Evolutionary conservation across 257 asterid genomes (phyloP), one percentile per base, ranked within the genome.

Genomic region (Fraxinus cuspidata): DNA sequence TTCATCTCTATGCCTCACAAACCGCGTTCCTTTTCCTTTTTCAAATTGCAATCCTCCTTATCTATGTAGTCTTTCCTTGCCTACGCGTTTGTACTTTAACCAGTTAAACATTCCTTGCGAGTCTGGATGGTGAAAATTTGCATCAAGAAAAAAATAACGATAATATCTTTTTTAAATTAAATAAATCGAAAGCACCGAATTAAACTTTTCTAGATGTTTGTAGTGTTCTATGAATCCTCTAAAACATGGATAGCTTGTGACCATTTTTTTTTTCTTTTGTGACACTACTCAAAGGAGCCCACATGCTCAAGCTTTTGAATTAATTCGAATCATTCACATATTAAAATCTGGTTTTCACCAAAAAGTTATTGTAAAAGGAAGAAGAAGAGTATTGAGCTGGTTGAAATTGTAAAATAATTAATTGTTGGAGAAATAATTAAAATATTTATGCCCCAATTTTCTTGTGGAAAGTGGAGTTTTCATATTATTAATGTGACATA

Each of bases 391-490:
- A 5, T 3, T 68, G 25, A 10, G 10, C 5, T 35, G 27, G 31
- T 37, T 4, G 28, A 21, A 21, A 70, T n/a, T n/a, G 7, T 35
- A 70, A 35, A 15, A 70, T 7, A 7, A 47, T 47, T 18, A 16
- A 47, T 47, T 47, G 58, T 47, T 47, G 7, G 58, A 47, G n/a
- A 23, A 58, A 29, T 58, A 53, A 63, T 51, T 19, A 60, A 49
- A 23, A 29, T 25, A 35, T 34, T 69, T 34, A 6, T 7, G 51
- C 67, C 68, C 71, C 16, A 15, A 49, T 73, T 79, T 77, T n/a
- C 79, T 53, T 77, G 77, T 53, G 81, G 74, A 72, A 78, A 80
- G 71, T 80, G 23, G 42, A 73, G 47, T 75, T 69, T 71, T 28
- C 51, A 38, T 21, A 53, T 66, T 67, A 72, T 31, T 81, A 73